Base-by-base conservation (phyloP, 2,329 filamentous ascomycete genomes). In the Botrytis paeoniae region DNA sequence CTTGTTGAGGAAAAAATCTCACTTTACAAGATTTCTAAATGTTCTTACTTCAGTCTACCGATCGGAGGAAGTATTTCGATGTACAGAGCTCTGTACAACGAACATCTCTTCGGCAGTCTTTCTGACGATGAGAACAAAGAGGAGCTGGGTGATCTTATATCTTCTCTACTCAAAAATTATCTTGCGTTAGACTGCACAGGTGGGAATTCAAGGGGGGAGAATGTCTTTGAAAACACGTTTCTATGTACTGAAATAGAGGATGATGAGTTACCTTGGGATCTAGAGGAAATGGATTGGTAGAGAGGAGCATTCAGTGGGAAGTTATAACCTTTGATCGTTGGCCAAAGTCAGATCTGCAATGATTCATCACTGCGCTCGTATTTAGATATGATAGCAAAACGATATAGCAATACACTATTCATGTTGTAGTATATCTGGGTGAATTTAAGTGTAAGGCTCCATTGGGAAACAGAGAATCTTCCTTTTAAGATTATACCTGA, bases 1-100 rank as follows among this genome's bases (percentile, higher is more conserved):
- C 10, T 51, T 51, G 0, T 2, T n/a, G 1, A 25, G 10, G 48
- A 6, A 51, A 12, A 25, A n/a, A 1, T n/a, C 12, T 1, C 2
- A 12, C 10, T 51, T 51, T 2, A n/a, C 22, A 6, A 51, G 22
- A 51, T 25, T n/a, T 4, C 4, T n/a, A 4, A 25, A 51, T 12
- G 25, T n/a, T 0, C 4, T n/a, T 51, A 5, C 12, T 5, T 6
- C 9, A 51, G n/a, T n/a, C 10, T 1, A 51, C 14, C 6, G 25
- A 51, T 51, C 12, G 48, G 48, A 1, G 12, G 10, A 54, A 12
- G 4, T n/a, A 0, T 54, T n/a, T 14, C 12, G 2, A n/a, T 54
- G 48, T 54, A 54, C 25, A n/a, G 5, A 54, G 10, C 12, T 54
- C 12, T 54, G 4, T 35, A 35, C 32, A 35, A 35, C 32, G 32